Conservation (phyloP, 2,329 filamentous ascomycete species). For the Neofusicoccum laricinum region DNA sequence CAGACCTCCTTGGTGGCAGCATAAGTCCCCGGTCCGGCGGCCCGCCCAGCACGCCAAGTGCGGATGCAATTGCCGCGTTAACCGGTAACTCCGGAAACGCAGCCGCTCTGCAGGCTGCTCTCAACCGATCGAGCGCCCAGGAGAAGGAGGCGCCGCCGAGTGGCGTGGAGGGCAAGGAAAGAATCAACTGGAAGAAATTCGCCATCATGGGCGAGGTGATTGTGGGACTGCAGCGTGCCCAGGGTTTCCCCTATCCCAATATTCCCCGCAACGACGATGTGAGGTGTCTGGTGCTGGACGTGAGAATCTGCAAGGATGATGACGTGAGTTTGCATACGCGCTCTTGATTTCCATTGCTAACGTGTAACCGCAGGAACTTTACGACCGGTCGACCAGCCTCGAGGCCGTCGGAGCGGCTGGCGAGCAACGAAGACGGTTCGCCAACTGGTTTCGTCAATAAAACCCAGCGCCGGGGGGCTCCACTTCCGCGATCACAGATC, state of each 20-base stretch:
- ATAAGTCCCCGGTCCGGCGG: constrained; percentile 26
- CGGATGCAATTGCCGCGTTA: neutral
- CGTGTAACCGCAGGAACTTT: constrained; percentile 49
- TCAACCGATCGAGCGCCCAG: constrained; percentile 29
- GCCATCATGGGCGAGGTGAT: constrained; percentile 93
- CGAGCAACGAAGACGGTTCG: constrained; percentile 11
- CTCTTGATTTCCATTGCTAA: constrained; percentile 18
- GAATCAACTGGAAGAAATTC: constrained; percentile 98
- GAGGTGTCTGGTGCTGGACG: constrained; percentile 74
- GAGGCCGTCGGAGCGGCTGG: constrained; percentile 31
- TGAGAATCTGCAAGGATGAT: constrained; percentile 77
- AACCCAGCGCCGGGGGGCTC: constrained; percentile 13
- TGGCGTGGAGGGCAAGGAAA: constrained; percentile 47
- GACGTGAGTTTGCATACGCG: constrained; percentile 61
- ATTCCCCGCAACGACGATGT: constrained; percentile 67
- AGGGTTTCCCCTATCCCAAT: constrained; percentile 76
- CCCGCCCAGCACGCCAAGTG: constrained; percentile 1
- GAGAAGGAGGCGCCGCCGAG: constrained; percentile 45
- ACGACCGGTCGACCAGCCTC: constrained; percentile 56
- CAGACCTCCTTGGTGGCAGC: neutral
- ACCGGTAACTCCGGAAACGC: constrained; percentile 3
- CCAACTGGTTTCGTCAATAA: constrained; percentile 17
- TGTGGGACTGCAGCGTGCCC: constrained; percentile 85
- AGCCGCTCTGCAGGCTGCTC: constrained; percentile 3
- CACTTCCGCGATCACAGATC: constrained; percentile 12